phyloP scores from a whole-genome alignment of 495 filamentous ascomycete species.

The Penicillium angulare region DNA sequence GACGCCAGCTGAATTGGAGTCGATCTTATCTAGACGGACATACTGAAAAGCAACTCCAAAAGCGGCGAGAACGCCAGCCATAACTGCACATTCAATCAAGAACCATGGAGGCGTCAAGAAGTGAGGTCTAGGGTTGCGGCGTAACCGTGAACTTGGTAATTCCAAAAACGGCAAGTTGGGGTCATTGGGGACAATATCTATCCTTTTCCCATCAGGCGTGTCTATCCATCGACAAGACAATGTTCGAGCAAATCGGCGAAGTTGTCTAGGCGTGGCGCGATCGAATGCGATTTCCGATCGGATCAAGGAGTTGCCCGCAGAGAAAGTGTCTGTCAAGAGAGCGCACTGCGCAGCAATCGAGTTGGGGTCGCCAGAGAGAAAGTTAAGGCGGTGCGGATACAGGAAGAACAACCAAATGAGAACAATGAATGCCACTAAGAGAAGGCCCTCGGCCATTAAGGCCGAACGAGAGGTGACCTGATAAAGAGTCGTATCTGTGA shows the following conservation, averaged over 20 bases:
- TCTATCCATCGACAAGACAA: constrained; percentile 19
- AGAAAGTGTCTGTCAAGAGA: constrained; percentile 12
- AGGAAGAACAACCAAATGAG: constrained; percentile 2
- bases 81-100: constrained; percentile 16
- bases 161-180: not conserved
- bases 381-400: constrained; percentile 11
- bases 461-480: constrained; percentile 12
- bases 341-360: constrained; percentile 23
- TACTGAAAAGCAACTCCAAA: constrained; percentile 14
- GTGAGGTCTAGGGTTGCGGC: constrained; percentile 20
- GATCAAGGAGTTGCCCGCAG: not conserved
- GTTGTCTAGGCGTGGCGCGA: constrained; percentile 17
- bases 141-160: not conserved
- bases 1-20: constrained; percentile 6
- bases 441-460: constrained; percentile 12
- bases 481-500: not conserved
- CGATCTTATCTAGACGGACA: constrained; percentile 10
- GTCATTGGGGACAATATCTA: constrained; percentile 11
- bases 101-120: constrained; percentile 25
- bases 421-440: not conserved
- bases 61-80: constrained; percentile 7
- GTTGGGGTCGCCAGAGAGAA: constrained; percentile 13
- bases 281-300: constrained; percentile 7
- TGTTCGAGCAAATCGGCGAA: constrained; percentile 16
- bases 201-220: not conserved